Base-by-base conservation (phyloP, 1,139 yeast genomes). In the Hemisphaericaspora subhashii region DNA sequence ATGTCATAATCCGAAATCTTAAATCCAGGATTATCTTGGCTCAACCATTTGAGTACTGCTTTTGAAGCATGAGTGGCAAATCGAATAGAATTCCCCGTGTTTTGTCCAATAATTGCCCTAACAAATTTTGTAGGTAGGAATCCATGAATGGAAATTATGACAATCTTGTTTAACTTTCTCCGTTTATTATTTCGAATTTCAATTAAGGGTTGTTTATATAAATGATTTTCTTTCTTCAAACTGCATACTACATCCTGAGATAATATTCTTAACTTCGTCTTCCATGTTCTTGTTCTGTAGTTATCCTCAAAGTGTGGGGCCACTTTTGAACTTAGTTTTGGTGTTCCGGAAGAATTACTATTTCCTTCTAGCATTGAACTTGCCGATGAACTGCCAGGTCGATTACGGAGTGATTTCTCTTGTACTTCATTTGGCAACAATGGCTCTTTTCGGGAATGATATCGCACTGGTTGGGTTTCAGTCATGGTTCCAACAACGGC, bases 71-170 rank as follows among this genome's bases (percentile, higher is more conserved):
- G 55, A 13, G 58, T 57, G 1, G 64, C 65, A 46, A 71, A 60
- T 17, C 51, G 48, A 8, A 57, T 50, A 1, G 81, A 63, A 29
- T 58, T 66, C 0, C 79, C 80, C 0, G 80, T 74, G 8, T 68
- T 50, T 37, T 70, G 75, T 0, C 79, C 80, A 17, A 76, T 62
- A 31, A 73, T 53, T 42, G 70, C 52, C 47, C 65, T 61, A 11
- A 74, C 79, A 54, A 77, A 60, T 44, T 77, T 78, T 21, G 68
- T 66, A 1, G 83, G 83, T 26, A 74, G 60, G 51, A 75, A 78
- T 11, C 77, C 74, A 55, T 78, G 83, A 4, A 76, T 62, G 2
- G 76, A 72, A 23, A 78, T 59, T 1, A 77, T 60, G 2, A 75
- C 66, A 3, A 68, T 72, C 33, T 57, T 65, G 37, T 66, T 67